Evolutionary conservation across 2,329 filamentous ascomycete species (phyloP).

Genomic region (Colletotrichum cuscutae): DNA sequence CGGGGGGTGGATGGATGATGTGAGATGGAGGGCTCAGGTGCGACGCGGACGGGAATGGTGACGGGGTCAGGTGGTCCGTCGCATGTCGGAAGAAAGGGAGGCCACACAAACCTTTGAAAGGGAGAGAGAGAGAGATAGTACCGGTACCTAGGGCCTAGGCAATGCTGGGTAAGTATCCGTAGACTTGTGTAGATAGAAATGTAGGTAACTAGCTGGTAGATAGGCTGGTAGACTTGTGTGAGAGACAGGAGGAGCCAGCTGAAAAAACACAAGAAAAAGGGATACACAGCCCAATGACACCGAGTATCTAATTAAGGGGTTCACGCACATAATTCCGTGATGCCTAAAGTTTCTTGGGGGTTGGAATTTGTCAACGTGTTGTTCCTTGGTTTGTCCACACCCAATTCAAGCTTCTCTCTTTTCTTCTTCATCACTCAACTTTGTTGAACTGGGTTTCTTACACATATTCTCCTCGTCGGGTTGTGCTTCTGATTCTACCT

Average conservation of each 20-base stretch:
- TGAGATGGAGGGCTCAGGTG: not conserved
- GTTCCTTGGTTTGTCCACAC: not conserved
- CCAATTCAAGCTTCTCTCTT: too few species aligned
- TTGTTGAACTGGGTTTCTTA: not conserved
- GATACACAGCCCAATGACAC: not conserved
- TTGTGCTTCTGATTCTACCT: too few species aligned
- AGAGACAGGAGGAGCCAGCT: too few species aligned
- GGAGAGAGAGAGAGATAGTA: not conserved
- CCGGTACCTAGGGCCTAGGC: too few species aligned
- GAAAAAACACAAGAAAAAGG: too few species aligned
- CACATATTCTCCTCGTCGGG: not conserved
- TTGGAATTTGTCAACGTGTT: not conserved
- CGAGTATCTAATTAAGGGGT: not conserved
- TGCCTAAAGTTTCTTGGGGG: not conserved
- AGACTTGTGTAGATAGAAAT: too few species aligned
- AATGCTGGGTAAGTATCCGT: too few species aligned
- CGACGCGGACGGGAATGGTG: slow-evolving; percentile 7
- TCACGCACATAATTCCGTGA: not conserved
- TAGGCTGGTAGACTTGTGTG: not conserved
- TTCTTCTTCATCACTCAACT: not conserved
- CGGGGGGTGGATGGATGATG: not conserved
- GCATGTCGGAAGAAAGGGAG: not conserved
- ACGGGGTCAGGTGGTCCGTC: slow-evolving; percentile 13
- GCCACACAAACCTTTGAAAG: too few species aligned
- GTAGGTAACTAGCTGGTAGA: too few species aligned